Base-by-base conservation (phyloP, 495 filamentous ascomycete species). In the Hypoxylon trugodes region DNA sequence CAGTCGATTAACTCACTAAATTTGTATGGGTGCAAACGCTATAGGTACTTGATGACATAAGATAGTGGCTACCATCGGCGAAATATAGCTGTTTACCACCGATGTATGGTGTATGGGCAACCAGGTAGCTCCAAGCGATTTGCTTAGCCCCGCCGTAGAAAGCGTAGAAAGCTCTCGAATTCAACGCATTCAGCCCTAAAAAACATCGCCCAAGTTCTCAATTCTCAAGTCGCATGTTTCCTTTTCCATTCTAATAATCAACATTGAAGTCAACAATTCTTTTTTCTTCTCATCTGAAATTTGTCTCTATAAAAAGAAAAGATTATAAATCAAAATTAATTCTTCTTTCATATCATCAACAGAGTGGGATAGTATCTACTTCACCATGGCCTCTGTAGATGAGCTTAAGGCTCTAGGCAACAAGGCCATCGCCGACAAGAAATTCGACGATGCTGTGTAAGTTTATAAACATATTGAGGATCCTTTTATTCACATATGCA, bases 361-460 rank as follows among this genome's bases (percentile, higher is more conserved):
- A n/a, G 30, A 55, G 49, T 21, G 18, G 38, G 13, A 19, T 12
- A 32, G 22, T 6, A 42, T 43, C 21, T 32, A 13, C 28, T 38
- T 45, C 59, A 15, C 21, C 35, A 82, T 82, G 79, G 73, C 79
- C 35, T 80, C 79, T 36, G 83, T 81, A 47, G 83, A 84, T 65
- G 81, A 79, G 79, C 85, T 98, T 66, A 98, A 98, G 83, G 91
- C 93, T 63, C 88, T 93, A 73, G 95, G 95, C 82, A 98, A 98
- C 81, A 96, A 96, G 78, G 93, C 95, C 77, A 98, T 98, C 74
- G 87, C 91, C 61, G 92, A 89, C 43, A 98, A 98, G 83, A 90
- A 97, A 71, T 98, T 97, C 70, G 83, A 93, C 67, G 93, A 93
- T 75, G 94, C 95, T 64, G 87, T 97, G 95, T 98, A 87, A 75